Percentiles rank a stretch among this genome's conserved stretches.
These are phyloP conservation scores for Dendrothele bispora DNA, from an alignment of 768 basidiomycete genomes.

Conservation along the genomic window DNA sequence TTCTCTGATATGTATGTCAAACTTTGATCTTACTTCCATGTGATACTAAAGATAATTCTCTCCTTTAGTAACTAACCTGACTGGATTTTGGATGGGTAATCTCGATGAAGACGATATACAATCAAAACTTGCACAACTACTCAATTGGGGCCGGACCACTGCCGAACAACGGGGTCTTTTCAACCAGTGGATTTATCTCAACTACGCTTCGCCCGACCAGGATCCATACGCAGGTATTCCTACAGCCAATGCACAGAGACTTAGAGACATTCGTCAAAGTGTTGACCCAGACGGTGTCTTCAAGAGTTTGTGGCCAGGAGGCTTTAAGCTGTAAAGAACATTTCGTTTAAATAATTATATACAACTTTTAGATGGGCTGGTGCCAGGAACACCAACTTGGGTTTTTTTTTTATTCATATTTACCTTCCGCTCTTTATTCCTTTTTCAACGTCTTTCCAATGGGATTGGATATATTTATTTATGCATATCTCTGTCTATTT, in stretches of 20 bases:
- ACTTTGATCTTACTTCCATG: background rate
- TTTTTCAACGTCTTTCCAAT: no score
- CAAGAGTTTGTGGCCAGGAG: background rate
- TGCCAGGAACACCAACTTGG: no score
- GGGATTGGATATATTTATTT: no score
- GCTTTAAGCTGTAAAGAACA: slow-evolving; percentile 3
- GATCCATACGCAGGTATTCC: background rate
- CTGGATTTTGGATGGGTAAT: slow-evolving; percentile 8
- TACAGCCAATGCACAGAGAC: background rate
- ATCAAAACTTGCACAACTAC: slow-evolving; percentile 2
- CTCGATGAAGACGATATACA: slow-evolving; percentile 11
- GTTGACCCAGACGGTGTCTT: background rate
- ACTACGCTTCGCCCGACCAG: background rate
- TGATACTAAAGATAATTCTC: background rate
- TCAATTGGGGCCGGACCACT: slow-evolving; percentile 2
- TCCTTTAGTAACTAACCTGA: slow-evolving; percentile 7
- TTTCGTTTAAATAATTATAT: no score
- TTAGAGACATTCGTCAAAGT: background rate
- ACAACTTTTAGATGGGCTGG: no score
- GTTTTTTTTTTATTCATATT: no score
- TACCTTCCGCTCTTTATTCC: no score
- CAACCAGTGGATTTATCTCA: background rate
- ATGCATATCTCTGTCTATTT: no score
- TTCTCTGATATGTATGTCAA: slow-evolving; percentile 5
- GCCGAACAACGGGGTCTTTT: slow-evolving; percentile 2